Evolutionary conservation across 2,329 filamentous ascomycete genomes (phyloP).

Genomic region (Alternaria atra): DNA sequence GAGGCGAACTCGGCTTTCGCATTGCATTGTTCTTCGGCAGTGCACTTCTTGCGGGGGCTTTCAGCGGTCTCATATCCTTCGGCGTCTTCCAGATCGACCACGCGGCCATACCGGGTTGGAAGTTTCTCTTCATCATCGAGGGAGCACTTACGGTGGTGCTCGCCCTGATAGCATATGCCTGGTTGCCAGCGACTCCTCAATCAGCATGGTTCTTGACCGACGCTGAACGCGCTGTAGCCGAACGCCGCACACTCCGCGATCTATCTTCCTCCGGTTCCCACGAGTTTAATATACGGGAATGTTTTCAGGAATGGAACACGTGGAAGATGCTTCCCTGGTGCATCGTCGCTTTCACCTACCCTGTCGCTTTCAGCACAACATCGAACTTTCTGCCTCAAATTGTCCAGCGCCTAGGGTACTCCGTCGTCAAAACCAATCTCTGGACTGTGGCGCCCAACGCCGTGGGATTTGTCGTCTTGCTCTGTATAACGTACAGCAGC

Average conservation of each 20-base stretch:
- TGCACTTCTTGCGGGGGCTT: constrained; percentile 53
- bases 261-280: constrained; percentile 52
- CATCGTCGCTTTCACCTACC: constrained; percentile 59
- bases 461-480: constrained; percentile 58
- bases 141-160: constrained; percentile 48
- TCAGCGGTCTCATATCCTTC: constrained; percentile 53
- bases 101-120: constrained; percentile 56
- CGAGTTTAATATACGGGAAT: constrained; percentile 52
- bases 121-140: constrained; percentile 57
- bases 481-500: constrained; percentile 56
- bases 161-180: constrained; percentile 43
- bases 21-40: constrained; percentile 58
- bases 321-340: constrained; percentile 57
- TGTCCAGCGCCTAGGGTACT: constrained; percentile 56
- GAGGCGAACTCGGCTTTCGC: constrained; percentile 55
- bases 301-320: constrained; percentile 55
- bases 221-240: constrained; percentile 52
- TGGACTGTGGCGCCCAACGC: constrained; percentile 61
- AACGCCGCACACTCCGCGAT: constrained; percentile 57
- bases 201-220: constrained; percentile 53
- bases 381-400: constrained; percentile 61
- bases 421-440: constrained; percentile 58
- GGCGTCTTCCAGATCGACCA: constrained; percentile 61
- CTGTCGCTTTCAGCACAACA: constrained; percentile 57
- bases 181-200: constrained; percentile 44